These are phyloP conservation scores for Rosa chinensis DNA, from an alignment of 306 rosid genomes.

Conservation along the genomic window DNA sequence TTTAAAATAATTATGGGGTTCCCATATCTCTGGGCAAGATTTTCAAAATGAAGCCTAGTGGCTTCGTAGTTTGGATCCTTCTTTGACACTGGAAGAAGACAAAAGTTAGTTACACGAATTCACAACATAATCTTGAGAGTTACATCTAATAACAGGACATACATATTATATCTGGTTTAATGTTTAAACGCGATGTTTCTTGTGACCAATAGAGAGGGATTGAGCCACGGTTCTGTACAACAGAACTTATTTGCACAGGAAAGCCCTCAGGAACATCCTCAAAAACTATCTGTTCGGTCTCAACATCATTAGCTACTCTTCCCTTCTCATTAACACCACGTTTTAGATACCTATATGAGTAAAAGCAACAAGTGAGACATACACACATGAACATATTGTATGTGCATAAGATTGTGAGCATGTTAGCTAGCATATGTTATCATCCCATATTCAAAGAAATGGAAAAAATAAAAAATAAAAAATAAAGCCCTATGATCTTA, in stretches of 20 bases:
- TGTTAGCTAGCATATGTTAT: neutral
- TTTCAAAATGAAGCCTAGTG: conserved; percentile 93
- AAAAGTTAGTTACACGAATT: conserved; percentile 28
- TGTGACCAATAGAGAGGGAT: conserved; percentile 99
- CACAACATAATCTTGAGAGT: neutral
- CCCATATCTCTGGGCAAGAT: conserved; percentile 89
- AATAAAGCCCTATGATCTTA: too few relatives aligned
- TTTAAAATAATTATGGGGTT: conserved; percentile 90
- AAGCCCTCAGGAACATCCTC: conserved; percentile 63
- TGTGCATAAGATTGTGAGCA: neutral
- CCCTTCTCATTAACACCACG: conserved; percentile 97
- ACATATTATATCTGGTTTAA: conserved; percentile 94
- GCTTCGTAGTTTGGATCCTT: conserved; percentile 74
- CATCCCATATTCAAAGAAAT: neutral
- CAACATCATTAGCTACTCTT: conserved; percentile 97
- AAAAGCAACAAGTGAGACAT: conserved; percentile 15
- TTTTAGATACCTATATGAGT: conserved; percentile 75
- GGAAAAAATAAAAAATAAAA: neutral
- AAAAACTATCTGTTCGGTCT: conserved; percentile 91
- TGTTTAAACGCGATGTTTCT: conserved; percentile 88
- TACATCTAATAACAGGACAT: conserved; percentile 31
- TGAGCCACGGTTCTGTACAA: conserved; percentile 94
- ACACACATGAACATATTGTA: neutral
- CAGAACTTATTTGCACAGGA: conserved; percentile 80
- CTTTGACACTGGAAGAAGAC: conserved; percentile 62